Percentiles rank a stretch among this genome's conserved stretches.
Conservation (phyloP, 805 yeast species). For the Candida qinlingensis region DNA sequence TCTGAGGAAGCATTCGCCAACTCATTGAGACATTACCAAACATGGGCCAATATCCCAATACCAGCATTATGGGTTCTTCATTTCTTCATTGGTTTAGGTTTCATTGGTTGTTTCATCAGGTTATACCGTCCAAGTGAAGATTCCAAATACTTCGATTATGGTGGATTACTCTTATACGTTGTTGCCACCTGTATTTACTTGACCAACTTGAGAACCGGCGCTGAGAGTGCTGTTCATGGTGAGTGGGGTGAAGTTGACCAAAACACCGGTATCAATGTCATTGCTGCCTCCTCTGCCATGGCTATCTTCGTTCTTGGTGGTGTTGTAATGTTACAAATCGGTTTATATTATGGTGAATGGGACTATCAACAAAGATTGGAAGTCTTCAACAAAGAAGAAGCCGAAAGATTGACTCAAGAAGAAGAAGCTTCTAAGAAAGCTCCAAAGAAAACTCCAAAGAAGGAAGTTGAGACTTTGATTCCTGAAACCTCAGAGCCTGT, state of each 20-base stretch:
- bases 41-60: conserved; percentile 63
- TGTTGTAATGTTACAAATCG: conserved; percentile 79
- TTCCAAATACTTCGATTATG: conserved; percentile 84
- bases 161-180: conserved; percentile 69
- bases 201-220: conserved; percentile 81
- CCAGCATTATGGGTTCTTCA: conserved; percentile 60
- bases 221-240: conserved; percentile 60
- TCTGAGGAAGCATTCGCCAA: conserved; percentile 48
- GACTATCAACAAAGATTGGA: conserved; percentile 38
- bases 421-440: not conserved
- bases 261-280: conserved; percentile 80
- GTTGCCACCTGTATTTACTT: conserved; percentile 73
- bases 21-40: conserved; percentile 69
- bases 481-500: not conserved
- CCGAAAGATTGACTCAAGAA: not conserved
- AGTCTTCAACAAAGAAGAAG: conserved; percentile 26
- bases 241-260: conserved; percentile 93
- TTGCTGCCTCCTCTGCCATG: conserved; percentile 85
- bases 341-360: conserved; percentile 81
- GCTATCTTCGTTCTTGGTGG: conserved; percentile 68
- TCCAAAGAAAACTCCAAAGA: not conserved
- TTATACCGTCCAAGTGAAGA: conserved; percentile 86
- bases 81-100: conserved; percentile 54
- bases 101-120: conserved; percentile 68
- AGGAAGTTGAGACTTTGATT: not conserved